These are phyloP conservation scores for Colletotrichum destructivum DNA, from an alignment of 2,329 filamentous ascomycete species.

Conservation along the genomic window DNA sequence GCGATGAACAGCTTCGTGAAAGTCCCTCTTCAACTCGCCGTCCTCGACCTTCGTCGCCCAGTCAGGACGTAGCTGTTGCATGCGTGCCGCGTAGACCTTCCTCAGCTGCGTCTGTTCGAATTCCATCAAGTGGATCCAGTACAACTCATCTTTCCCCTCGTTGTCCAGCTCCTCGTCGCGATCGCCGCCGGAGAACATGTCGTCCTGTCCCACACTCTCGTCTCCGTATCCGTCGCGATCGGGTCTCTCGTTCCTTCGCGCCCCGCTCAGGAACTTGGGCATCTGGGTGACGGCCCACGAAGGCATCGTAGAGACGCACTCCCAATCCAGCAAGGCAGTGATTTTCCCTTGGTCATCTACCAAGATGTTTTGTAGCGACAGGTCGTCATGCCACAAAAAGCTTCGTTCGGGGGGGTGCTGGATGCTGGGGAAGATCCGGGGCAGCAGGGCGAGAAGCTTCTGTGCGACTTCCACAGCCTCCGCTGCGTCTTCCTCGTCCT, in stretches of 20 bases:
- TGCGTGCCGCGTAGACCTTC: conserved; percentile 50
- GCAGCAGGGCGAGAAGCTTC: conserved; percentile 50
- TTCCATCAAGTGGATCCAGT: conserved; percentile 57
- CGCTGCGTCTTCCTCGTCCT: conserved; percentile 52
- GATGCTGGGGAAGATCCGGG: conserved; percentile 50
- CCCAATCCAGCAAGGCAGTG: conserved; percentile 59
- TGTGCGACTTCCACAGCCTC: conserved; percentile 45
- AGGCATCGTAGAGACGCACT: conserved; percentile 58
- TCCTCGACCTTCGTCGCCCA: conserved; percentile 50
- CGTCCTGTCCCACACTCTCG: conserved; percentile 43
- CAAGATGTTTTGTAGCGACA: conserved; percentile 57
- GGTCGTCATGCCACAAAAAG: conserved; percentile 55
- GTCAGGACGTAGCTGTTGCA: conserved; percentile 50
- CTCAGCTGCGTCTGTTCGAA: conserved; percentile 58
- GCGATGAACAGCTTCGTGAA: conserved; percentile 45
- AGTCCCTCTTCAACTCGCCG: conserved; percentile 51
- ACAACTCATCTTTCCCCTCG: conserved; percentile 56
- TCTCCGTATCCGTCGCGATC: conserved; percentile 50
- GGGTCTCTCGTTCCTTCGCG: conserved; percentile 50
- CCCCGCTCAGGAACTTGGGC: conserved; percentile 53
- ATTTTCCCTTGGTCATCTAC: conserved; percentile 54
- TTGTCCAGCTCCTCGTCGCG: conserved; percentile 49
- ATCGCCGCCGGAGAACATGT: conserved; percentile 29
- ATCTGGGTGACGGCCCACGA: conserved; percentile 53
- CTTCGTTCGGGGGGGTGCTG: conserved; percentile 48